Evolutionary conservation across 1,284 basidiomycete species (phyloP).

Genomic region (Veloporphyrellus conicus): DNA sequence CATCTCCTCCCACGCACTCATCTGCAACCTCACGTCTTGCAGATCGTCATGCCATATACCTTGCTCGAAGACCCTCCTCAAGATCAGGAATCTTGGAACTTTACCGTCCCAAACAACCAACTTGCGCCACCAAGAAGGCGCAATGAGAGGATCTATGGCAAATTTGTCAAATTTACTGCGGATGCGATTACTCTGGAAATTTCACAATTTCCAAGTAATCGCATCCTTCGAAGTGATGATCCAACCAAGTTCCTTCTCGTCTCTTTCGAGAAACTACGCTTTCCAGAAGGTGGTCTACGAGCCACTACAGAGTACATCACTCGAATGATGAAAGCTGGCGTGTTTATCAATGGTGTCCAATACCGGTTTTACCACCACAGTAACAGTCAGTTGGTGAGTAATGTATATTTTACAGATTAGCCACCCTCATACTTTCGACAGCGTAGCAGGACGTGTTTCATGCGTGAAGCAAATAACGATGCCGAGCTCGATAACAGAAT

Average conservation of each 20-base stretch:
- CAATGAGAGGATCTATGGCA: constrained; percentile 37
- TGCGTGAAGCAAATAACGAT: constrained; percentile 51
- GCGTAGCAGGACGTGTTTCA: constrained; percentile 59
- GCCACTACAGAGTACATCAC: constrained; percentile 52
- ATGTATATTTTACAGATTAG: background rate
- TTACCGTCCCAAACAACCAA: constrained; percentile 36
- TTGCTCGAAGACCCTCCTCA: constrained; percentile 41
- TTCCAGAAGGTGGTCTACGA: constrained; percentile 45
- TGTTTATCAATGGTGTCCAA: constrained; percentile 54
- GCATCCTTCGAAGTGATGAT: constrained; percentile 54
- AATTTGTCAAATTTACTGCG: constrained; percentile 48
- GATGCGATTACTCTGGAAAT: constrained; percentile 48
- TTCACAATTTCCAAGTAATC: constrained; percentile 49
- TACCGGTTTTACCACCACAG: constrained; percentile 68
- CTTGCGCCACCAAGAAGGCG: constrained; percentile 27
- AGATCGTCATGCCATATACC: constrained; percentile 25
- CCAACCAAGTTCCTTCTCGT: constrained; percentile 50
- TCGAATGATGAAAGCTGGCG: constrained; percentile 49
- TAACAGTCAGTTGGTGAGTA: constrained; percentile 59
- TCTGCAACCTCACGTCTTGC: background rate
- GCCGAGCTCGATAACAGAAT: constrained; percentile 52
- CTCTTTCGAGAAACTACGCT: constrained; percentile 52
- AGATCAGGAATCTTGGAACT: constrained; percentile 51
- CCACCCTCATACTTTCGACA: constrained; percentile 21
- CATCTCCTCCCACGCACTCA: background rate